Evolutionary conservation across 139 green algal species (phyloP).

Genomic region (Nannochloris sp.): DNA sequence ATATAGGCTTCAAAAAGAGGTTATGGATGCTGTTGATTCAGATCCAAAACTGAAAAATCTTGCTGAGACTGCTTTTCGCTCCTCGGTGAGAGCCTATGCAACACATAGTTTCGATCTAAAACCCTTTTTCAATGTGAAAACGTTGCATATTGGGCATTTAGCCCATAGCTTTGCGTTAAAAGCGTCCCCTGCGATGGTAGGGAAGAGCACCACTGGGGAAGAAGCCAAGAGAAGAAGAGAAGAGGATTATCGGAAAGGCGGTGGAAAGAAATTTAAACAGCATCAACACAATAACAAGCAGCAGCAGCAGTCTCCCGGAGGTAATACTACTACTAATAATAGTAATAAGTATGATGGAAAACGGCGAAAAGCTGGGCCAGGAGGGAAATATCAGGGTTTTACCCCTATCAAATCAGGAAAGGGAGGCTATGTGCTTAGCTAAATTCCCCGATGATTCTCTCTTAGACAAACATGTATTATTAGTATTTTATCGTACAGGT

Average conservation of each 20-base stretch:
- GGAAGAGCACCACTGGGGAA: conserved; percentile 23
- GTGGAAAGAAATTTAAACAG: background rate
- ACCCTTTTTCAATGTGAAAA: conserved; percentile 76
- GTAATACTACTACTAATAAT: no score
- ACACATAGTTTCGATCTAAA: conserved; percentile 61
- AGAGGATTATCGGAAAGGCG: background rate
- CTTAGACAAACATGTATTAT: no score
- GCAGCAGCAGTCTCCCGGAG: no score
- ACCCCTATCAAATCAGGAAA: no score
- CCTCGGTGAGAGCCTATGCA: conserved; percentile 78
- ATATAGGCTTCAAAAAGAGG: conserved; percentile 10
- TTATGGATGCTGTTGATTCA: conserved; percentile 37
- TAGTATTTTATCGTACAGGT: no score
- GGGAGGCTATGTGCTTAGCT: no score
- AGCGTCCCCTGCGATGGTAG: conserved; percentile 38
- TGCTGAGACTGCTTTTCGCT: conserved; percentile 74
- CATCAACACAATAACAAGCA: background rate
- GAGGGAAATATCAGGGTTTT: no score
- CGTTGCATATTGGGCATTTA: conserved; percentile 90
- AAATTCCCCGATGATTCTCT: no score
- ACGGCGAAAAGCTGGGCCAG: no score
- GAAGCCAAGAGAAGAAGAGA: conserved; percentile 32
- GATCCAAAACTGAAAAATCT: conserved; percentile 37
- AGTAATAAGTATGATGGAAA: no score
- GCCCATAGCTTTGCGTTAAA: conserved; percentile 79